A percentile compares a stretch with the other conserved stretches of the same genome.
These are phyloP conservation scores for Gossypium australe DNA, from an alignment of 345 rosid species.

Conservation along the genomic window DNA sequence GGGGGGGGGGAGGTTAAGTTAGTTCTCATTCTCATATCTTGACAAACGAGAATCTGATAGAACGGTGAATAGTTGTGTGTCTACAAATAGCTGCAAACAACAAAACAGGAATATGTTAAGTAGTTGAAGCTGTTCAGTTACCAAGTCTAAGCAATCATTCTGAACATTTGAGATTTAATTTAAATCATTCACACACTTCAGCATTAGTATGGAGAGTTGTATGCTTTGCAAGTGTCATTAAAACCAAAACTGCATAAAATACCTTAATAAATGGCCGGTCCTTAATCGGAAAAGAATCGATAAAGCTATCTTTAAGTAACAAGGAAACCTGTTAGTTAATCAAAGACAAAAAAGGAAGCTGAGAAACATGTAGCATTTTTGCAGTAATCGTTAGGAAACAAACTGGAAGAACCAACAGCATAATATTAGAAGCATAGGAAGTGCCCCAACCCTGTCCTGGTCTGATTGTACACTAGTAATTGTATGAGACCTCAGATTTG, in stretches of 20 bases:
- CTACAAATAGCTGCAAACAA: slow-evolving; percentile 61
- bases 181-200: too few species aligned
- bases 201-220: too few species aligned
- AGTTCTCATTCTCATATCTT: slow-evolving; percentile 62
- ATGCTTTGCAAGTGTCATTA: neutral
- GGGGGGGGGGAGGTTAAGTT: slow-evolving; percentile 10
- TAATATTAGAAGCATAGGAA: slow-evolving; percentile 10
- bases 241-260: slow-evolving; percentile 1
- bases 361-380: neutral
- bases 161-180: neutral
- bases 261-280: slow-evolving; percentile 86
- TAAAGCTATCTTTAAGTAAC: slow-evolving; percentile 86
- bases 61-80: slow-evolving; percentile 73
- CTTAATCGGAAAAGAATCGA: slow-evolving; percentile 75
- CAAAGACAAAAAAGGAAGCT: slow-evolving; percentile 12
- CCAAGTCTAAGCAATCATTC: neutral
- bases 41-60: slow-evolving; percentile 73
- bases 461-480: slow-evolving; percentile 94
- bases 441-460: slow-evolving; percentile 70
- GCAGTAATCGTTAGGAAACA: neutral
- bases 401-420: slow-evolving; percentile 1
- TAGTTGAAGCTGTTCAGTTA: neutral
- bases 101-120: neutral
- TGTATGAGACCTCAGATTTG: slow-evolving; percentile 72
- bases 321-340: slow-evolving; percentile 63